Conservation (phyloP, 139 green algal genomes). For the Mychonastes homosphaera region DNA sequence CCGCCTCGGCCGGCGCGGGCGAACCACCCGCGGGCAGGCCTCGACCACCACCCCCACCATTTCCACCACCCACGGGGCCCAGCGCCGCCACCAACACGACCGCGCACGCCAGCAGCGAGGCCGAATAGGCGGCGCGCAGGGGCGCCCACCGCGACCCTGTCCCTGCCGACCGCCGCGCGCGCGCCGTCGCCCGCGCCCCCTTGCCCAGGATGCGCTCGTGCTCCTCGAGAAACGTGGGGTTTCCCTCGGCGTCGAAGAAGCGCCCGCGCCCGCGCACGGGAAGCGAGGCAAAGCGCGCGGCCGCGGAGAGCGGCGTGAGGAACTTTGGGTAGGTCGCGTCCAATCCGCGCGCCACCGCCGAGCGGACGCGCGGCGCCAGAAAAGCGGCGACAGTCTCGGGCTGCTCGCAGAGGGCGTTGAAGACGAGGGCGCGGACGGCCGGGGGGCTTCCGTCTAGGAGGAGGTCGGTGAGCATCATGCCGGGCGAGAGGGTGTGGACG, state of each 20-base stretch:
- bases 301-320: constrained; percentile 54
- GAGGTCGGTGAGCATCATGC: constrained; percentile 87
- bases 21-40: too few species aligned
- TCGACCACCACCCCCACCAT: too few species aligned
- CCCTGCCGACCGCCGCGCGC: constrained; percentile 23
- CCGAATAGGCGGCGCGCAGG: constrained; percentile 48
- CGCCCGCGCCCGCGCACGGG: constrained; percentile 43
- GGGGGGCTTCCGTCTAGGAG: constrained; percentile 48
- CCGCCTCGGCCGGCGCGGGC: too few species aligned
- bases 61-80: too few species aligned
- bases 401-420: constrained; percentile 86
- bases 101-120: constrained; percentile 26
- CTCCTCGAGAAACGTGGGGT: constrained; percentile 40
- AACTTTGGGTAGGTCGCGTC: constrained; percentile 41
- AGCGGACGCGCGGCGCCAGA: constrained; percentile 62
- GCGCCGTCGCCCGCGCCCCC: constrained; percentile 28
- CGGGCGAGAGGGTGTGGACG: constrained; percentile 60
- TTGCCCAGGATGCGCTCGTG: constrained; percentile 45
- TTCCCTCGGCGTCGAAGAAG: constrained; percentile 62
- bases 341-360: constrained; percentile 29
- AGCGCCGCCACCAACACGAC: constrained; percentile 22
- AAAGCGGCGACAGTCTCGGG: constrained; percentile 72
- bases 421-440: constrained; percentile 33
- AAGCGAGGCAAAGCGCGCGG: constrained; percentile 41
- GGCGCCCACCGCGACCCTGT: background rate